Evolutionary conservation across 2,329 filamentous ascomycete species (phyloP).

Genomic region (Aspergillus phoenicis): DNA sequence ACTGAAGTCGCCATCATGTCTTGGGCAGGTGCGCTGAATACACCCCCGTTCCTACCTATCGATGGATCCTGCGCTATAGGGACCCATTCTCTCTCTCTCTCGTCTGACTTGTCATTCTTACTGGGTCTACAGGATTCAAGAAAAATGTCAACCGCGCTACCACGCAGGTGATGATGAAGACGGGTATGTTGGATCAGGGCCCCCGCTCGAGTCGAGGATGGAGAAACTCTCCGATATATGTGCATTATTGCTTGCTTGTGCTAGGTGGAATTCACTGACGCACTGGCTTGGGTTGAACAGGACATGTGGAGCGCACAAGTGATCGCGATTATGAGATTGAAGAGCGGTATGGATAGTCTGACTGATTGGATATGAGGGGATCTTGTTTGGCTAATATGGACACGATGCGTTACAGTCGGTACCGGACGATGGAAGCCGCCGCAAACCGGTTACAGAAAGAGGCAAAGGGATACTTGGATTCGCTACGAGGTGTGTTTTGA

Average conservation of each 20-base stretch:
- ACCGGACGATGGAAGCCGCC: slow-evolving; percentile 95
- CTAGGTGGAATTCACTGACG: slow-evolving; percentile 1
- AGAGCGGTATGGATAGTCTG: slow-evolving; percentile 63
- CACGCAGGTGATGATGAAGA: slow-evolving; percentile 99
- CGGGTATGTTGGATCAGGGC: slow-evolving; percentile 57
- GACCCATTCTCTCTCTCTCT: too few species aligned
- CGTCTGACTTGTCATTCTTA: slow-evolving; percentile 9
- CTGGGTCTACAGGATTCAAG: slow-evolving; percentile 67
- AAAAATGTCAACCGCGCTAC: slow-evolving; percentile 98
- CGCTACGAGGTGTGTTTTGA: slow-evolving; percentile 70
- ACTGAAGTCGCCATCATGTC: slow-evolving; percentile 57
- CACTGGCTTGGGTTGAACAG: slow-evolving; percentile 43
- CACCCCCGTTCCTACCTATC: neutral
- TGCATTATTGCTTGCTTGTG: neutral
- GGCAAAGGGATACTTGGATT: slow-evolving; percentile 96
- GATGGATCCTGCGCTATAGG: neutral
- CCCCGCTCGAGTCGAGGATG: slow-evolving; percentile 6
- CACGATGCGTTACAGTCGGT: slow-evolving; percentile 63
- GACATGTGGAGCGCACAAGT: slow-evolving; percentile 97
- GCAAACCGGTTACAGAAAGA: slow-evolving; percentile 93
- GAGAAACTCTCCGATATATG: neutral
- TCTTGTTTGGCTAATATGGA: slow-evolving; percentile 18
- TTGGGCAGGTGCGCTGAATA: slow-evolving; percentile 64
- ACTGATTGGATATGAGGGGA: neutral
- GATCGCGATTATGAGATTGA: slow-evolving; percentile 99